Evolutionary conservation across 768 basidiomycete species (phyloP), one percentile per base, ranked within the genome.

Genomic region (Macrolepiota dolichaula): DNA sequence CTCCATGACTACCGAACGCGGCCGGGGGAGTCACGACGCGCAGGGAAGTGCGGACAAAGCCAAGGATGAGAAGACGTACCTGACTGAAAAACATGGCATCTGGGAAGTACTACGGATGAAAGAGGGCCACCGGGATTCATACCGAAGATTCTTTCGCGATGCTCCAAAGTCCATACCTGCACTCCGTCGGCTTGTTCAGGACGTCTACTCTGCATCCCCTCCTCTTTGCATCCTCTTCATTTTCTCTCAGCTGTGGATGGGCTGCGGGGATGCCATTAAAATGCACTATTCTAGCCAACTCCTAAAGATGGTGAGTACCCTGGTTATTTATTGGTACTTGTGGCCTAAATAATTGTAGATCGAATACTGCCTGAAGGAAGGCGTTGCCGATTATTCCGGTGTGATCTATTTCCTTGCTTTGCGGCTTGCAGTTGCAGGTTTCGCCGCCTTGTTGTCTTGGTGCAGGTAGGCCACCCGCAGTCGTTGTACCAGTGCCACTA

Each of bases 171-270:
- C 51, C 5, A 22, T 64, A 2, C 61, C 61, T 11, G 62, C 68
- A 13, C 63, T 67, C 36, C 51, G 27, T 13, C 65, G 64, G 10
- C 65, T 72, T 15, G 12, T 51, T 9, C 27, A 29, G 5, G 72
- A 73, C 13, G 59, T 73, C 37, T 71, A 56, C 47, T 38, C 53
- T n/a, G 11, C 70, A 3, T 59, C 66, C 4, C 67, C 62, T 1
- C 38, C 29, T 1, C 49, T 70, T 50, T 62, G 68, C 11, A 29
- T 65, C 22, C n/a, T 69, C 10, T 68, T 67, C 46, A 12, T 63
- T 9, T 24, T 69, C 3, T 66, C 64, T n/a, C 63, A 52, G 35
- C 6, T 52, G 15, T 59, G 58, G 58, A 24, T 9, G 3, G 29
- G 58, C 2, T 59, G 37, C 19, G 51, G 44, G 10, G 51, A 51